phyloP scores from a whole-genome alignment of 768 basidiomycete genomes.

The Suillus fuscotomentosus region DNA sequence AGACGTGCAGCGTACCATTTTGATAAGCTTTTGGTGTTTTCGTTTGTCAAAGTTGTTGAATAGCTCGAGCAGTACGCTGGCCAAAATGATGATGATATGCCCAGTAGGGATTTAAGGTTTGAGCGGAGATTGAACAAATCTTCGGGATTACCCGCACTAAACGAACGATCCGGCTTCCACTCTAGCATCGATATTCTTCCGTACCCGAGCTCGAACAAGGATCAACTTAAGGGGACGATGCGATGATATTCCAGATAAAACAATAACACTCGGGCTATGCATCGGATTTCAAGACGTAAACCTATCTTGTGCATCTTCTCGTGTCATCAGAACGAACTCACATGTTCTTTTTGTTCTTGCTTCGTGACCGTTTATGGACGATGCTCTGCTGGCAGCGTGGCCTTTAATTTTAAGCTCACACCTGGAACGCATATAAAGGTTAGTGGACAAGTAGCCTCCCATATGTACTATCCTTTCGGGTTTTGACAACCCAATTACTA shows the following conservation, averaged over 20 bases:
- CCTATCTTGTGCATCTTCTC: neutral
- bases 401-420: slow-evolving; percentile 8
- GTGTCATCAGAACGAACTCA: neutral
- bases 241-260: neutral
- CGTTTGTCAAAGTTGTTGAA: neutral
- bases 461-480: slow-evolving; percentile 21
- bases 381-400: slow-evolving; percentile 13
- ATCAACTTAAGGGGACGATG: neutral
- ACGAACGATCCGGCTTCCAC: too few species aligned
- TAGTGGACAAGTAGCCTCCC: neutral
- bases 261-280: neutral
- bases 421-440: neutral
- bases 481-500: slow-evolving; percentile 34
- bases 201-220: neutral
- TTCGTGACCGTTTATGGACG: slow-evolving; percentile 19
- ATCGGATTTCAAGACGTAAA: neutral
- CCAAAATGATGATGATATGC: neutral
- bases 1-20: neutral
- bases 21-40: neutral
- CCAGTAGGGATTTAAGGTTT: slow-evolving; percentile 1
- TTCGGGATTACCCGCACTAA: neutral
- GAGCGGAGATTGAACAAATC: neutral
- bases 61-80: neutral
- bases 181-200: too few species aligned
- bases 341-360: slow-evolving; percentile 31